phyloP scores from a whole-genome alignment of 2,329 filamentous ascomycete genomes.

The Trichoderma koningiopsis region DNA sequence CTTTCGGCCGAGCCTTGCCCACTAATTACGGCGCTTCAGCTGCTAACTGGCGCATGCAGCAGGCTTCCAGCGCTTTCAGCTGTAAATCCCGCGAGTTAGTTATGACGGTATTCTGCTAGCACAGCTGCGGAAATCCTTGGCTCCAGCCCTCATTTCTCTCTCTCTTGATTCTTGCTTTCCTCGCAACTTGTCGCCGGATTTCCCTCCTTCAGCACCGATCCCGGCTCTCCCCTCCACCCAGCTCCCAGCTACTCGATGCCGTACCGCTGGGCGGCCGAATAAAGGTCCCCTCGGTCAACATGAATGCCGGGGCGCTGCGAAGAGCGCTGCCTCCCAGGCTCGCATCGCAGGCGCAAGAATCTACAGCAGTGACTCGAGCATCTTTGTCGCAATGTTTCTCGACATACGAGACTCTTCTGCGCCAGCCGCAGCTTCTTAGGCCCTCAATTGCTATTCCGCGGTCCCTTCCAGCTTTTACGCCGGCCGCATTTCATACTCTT shows the following conservation, averaged over 20 bases:
- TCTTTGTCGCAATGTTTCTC: slow-evolving; percentile 28
- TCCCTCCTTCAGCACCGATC: background rate
- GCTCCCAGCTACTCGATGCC: slow-evolving; percentile 35
- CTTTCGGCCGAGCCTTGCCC: slow-evolving; percentile 16
- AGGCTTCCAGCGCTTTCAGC: slow-evolving; percentile 19
- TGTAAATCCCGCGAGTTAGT: slow-evolving; percentile 38
- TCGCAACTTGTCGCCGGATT: background rate
- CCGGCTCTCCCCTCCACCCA: slow-evolving; percentile 19
- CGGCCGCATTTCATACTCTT: slow-evolving; percentile 16
- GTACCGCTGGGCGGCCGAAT: slow-evolving; percentile 33
- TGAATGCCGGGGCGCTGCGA: slow-evolving; percentile 54
- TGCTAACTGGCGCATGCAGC: slow-evolving; percentile 12
- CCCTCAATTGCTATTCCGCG: background rate
- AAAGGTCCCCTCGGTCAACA: slow-evolving; percentile 36
- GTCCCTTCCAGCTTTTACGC: background rate
- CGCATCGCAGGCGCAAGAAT: slow-evolving; percentile 34
- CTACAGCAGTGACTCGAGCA: slow-evolving; percentile 31
- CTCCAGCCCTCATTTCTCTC: slow-evolving; percentile 20
- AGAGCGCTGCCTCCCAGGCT: slow-evolving; percentile 53
- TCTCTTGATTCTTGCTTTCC: background rate
- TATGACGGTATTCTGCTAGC: slow-evolving; percentile 39
- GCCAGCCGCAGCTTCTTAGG: background rate
- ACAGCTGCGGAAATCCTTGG: background rate
- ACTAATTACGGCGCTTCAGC: background rate
- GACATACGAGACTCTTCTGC: slow-evolving; percentile 3